Evolutionary conservation across 345 rosid genomes (phyloP).

Genomic region (Arabis hirsuta): DNA sequence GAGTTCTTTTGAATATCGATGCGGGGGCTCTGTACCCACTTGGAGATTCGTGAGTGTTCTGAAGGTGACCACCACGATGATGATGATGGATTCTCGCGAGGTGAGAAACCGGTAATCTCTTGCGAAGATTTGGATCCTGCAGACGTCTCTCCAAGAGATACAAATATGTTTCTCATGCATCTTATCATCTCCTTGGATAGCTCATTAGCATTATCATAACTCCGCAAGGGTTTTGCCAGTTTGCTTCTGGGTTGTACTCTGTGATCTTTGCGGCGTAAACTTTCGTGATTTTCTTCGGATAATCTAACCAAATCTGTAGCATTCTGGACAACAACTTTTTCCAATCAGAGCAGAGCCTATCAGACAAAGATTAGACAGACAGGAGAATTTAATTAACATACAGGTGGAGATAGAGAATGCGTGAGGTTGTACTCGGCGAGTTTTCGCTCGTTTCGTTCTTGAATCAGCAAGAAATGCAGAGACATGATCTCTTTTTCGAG

Average conservation of each 20-base stretch:
- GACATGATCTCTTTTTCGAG: constrained; percentile 81
- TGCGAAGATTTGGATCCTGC: constrained; percentile 55
- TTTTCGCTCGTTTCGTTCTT: constrained; percentile 86
- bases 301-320: constrained; percentile 31
- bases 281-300: constrained; percentile 21
- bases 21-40: constrained; percentile 45
- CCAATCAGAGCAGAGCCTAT: constrained; percentile 35
- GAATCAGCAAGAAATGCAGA: constrained; percentile 87
- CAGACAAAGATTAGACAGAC: constrained; percentile 10
- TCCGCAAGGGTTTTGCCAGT: constrained; percentile 29
- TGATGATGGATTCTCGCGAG: constrained; percentile 34
- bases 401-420: constrained; percentile 56
- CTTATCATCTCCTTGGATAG: constrained; percentile 81
- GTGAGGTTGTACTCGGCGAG: constrained; percentile 72
- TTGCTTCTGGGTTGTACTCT: constrained; percentile 36
- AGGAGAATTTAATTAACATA: constrained; percentile 24
- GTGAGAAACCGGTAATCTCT: constrained; percentile 24
- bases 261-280: constrained; percentile 15
- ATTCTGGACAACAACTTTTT: constrained; percentile 25
- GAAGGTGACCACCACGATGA: constrained; percentile 47
- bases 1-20: constrained; percentile 41
- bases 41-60: constrained; percentile 43
- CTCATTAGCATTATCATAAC: constrained; percentile 39
- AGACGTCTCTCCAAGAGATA: constrained; percentile 80
- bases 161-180: constrained; percentile 92